Evolutionary conservation across 345 rosid genomes (phyloP).

Genomic region (Raphanus raphanistrum): DNA sequence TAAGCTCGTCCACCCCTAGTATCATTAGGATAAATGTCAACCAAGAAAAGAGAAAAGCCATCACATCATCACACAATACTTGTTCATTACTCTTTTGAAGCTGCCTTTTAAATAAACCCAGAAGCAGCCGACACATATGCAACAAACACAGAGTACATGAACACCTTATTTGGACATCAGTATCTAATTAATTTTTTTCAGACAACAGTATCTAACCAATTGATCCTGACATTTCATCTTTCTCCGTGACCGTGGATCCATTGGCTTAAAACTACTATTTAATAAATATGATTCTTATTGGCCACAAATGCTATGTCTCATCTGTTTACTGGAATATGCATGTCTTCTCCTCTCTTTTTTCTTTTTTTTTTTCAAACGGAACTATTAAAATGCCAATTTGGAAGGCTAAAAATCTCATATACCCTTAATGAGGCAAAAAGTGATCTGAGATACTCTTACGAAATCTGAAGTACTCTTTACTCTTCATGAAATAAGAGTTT

Average conservation of each 20-base stretch:
- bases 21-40: slow-evolving; percentile 38
- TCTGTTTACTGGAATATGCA: background rate
- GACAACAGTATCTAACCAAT: slow-evolving; percentile 12
- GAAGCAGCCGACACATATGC: slow-evolving; percentile 32
- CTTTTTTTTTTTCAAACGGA: background rate
- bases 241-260: slow-evolving; percentile 6
- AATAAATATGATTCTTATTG: background rate
- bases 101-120: background rate
- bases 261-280: background rate
- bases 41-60: background rate
- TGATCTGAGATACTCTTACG: too few relatives aligned
- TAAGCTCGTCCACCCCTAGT: too few relatives aligned
- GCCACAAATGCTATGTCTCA: background rate
- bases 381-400: slow-evolving; percentile 10
- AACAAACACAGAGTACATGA: background rate
- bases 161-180: slow-evolving; percentile 32
- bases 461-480: too few relatives aligned
- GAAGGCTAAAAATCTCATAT: too few relatives aligned
- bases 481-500: too few relatives aligned
- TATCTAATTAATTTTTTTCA: slow-evolving; percentile 4
- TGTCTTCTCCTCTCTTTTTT: too few relatives aligned
- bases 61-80: slow-evolving; percentile 14
- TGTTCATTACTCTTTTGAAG: background rate
- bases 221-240: slow-evolving; percentile 39
- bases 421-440: too few relatives aligned